Evolutionary conservation across 208 protist genomes (phyloP).

Genomic region (Trypanosomatidae sp.): DNA sequence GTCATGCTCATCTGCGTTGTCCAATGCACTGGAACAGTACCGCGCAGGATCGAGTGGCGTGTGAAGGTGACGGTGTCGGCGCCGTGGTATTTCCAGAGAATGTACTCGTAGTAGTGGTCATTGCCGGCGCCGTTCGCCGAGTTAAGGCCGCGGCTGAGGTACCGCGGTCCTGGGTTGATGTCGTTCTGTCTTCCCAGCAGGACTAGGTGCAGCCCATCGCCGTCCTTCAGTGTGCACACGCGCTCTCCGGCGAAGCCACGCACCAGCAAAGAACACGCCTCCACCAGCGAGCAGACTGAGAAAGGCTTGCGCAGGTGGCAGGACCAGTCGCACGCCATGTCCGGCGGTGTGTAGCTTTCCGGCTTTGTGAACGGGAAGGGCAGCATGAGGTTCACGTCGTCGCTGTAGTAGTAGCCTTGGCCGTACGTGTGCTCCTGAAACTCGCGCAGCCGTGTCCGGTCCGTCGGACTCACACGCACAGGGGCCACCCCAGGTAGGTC

Average conservation of each 20-base stretch:
- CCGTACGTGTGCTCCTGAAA: slow-evolving; percentile 69
- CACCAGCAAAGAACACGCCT: slow-evolving; percentile 64
- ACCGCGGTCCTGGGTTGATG: slow-evolving; percentile 82
- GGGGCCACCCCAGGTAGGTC: slow-evolving; percentile 57
- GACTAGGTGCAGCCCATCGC: slow-evolving; percentile 52
- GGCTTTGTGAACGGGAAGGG: slow-evolving; percentile 73
- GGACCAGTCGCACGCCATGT: slow-evolving; percentile 83
- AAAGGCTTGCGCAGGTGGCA: slow-evolving; percentile 61
- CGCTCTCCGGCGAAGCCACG: slow-evolving; percentile 73
- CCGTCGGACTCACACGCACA: slow-evolving; percentile 40
- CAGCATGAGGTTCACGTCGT: slow-evolving; percentile 63
- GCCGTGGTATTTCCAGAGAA: slow-evolving; percentile 66
- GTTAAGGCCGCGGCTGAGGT: slow-evolving; percentile 82
- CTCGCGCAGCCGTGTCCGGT: slow-evolving; percentile 62
- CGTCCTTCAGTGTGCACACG: slow-evolving; percentile 39
- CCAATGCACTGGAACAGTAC: slow-evolving; percentile 88
- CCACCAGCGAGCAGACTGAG: slow-evolving; percentile 25
- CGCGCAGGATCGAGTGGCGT: slow-evolving; percentile 71
- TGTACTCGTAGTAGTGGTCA: slow-evolving; percentile 87
- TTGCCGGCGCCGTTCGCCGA: slow-evolving; percentile 74
- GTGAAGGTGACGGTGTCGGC: slow-evolving; percentile 53
- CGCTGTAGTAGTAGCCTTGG: slow-evolving; percentile 86
- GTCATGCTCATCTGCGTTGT: slow-evolving; percentile 70
- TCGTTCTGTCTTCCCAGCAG: slow-evolving; percentile 77
- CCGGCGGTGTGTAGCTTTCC: slow-evolving; percentile 18